Conservation (phyloP, 371 early-diverging fungal species). For the Smittium culicis region DNA sequence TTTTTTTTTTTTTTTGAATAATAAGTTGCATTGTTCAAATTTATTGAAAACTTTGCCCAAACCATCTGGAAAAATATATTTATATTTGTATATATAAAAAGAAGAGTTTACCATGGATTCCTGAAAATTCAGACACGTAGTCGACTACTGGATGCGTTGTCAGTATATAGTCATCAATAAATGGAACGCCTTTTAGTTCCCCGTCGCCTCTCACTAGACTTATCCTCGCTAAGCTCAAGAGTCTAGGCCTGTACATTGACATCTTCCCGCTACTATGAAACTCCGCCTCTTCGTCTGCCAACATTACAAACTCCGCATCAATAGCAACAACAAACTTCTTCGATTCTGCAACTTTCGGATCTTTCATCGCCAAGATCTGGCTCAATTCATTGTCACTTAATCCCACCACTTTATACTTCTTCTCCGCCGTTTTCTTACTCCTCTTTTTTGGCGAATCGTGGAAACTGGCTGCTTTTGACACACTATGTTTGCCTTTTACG, state of each 20-base stretch:
- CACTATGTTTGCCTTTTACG: too few relatives aligned
- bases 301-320: conserved; percentile 89
- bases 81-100: neutral
- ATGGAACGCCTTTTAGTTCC: conserved; percentile 53
- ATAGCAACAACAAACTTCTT: conserved; percentile 40
- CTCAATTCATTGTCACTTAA: neutral
- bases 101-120: conserved; percentile 43
- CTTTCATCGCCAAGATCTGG: neutral
- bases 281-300: conserved; percentile 75
- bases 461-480: too few relatives aligned
- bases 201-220: conserved; percentile 68
- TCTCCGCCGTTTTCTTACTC: too few relatives aligned
- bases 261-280: conserved; percentile 81
- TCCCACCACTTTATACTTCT: neutral
- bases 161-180: conserved; percentile 89
- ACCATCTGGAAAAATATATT: too few relatives aligned
- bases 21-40: too few relatives aligned
- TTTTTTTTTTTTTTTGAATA: too few relatives aligned
- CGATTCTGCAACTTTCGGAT: neutral
- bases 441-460: too few relatives aligned
- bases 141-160: conserved; percentile 71
- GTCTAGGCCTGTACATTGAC: conserved; percentile 62
- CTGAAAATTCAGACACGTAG: conserved; percentile 81
- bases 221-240: conserved; percentile 71
- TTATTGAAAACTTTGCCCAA: too few relatives aligned